Evolutionary conservation across 163 green algal species (phyloP).

Genomic region (Scenedesmus sp.): DNA sequence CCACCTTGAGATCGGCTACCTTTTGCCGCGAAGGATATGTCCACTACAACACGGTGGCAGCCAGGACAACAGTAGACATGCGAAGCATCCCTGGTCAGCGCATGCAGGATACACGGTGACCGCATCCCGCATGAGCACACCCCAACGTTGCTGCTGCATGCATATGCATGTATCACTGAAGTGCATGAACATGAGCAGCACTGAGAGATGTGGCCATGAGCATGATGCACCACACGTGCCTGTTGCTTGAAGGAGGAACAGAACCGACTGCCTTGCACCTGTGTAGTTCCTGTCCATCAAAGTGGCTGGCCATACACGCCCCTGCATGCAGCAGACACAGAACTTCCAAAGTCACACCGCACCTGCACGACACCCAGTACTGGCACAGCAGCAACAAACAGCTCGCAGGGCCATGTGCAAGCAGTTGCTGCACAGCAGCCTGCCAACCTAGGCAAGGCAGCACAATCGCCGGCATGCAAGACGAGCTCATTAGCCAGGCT

Average conservation of each 20-base stretch:
- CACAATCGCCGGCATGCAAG: too few relatives aligned
- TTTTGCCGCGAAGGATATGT: neutral
- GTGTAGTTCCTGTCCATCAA: constrained; percentile 2
- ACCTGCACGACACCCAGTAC: neutral
- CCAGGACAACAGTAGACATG: neutral
- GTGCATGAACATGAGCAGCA: too few relatives aligned
- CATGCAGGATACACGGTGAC: too few relatives aligned
- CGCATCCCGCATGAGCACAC: too few relatives aligned
- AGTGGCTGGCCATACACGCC: neutral
- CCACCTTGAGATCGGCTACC: neutral
- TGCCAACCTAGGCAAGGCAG: too few relatives aligned
- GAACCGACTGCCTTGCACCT: neutral
- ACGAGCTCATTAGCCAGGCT: neutral
- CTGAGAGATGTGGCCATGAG: too few relatives aligned
- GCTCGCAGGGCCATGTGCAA: neutral
- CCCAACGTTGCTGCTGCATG: too few relatives aligned
- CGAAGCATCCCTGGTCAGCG: neutral
- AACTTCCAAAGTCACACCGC: neutral
- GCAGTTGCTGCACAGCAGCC: neutral
- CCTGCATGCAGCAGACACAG: neutral
- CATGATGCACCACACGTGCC: neutral
- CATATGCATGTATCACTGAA: too few relatives aligned
- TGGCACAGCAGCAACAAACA: neutral
- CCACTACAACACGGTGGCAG: too few relatives aligned
- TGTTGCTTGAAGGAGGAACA: neutral